These are phyloP conservation scores for Penicillium sp. DNA, from an alignment of 2,329 filamentous ascomycete species.

Conservation along the genomic window DNA sequence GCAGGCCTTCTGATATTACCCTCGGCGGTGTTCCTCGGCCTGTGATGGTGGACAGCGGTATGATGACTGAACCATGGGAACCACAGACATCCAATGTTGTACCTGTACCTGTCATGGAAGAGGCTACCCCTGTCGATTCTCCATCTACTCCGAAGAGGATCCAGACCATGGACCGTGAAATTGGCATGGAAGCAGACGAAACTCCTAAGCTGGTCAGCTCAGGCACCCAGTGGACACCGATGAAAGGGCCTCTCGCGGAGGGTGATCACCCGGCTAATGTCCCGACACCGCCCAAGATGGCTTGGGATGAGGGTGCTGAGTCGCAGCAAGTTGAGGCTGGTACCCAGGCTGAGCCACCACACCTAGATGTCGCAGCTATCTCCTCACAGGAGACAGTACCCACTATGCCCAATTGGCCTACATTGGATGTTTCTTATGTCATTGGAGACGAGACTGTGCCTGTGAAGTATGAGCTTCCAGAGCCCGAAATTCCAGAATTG, in stretches of 20 bases:
- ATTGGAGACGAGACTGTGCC: slow-evolving; percentile 36
- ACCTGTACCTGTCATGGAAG: slow-evolving; percentile 8
- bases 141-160: slow-evolving; percentile 27
- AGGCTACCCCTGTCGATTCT: slow-evolving; percentile 20
- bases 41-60: slow-evolving; percentile 62
- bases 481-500: slow-evolving; percentile 26
- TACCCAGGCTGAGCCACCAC: slow-evolving; percentile 23
- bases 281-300: slow-evolving; percentile 46
- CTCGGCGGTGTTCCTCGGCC: slow-evolving; percentile 30
- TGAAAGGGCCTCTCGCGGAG: slow-evolving; percentile 28
- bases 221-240: slow-evolving; percentile 49
- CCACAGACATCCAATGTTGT: slow-evolving; percentile 31
- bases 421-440: slow-evolving; percentile 39
- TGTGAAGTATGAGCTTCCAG: slow-evolving; percentile 26
- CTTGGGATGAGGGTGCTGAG: slow-evolving; percentile 40
- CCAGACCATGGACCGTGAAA: slow-evolving; percentile 20
- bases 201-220: slow-evolving; percentile 40
- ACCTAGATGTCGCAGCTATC: slow-evolving; percentile 39
- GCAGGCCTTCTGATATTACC: slow-evolving; percentile 36
- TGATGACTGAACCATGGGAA: slow-evolving; percentile 66
- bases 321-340: slow-evolving; percentile 18
- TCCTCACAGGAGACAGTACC: slow-evolving; percentile 41
- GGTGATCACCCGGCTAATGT: slow-evolving; percentile 36
- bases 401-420: slow-evolving; percentile 46
- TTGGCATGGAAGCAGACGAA: slow-evolving; percentile 20